Evolutionary conservation across 106 monocot genomes (phyloP), one percentile per base, ranked within the genome.

Genomic region (Dendrobium huoshanense): DNA sequence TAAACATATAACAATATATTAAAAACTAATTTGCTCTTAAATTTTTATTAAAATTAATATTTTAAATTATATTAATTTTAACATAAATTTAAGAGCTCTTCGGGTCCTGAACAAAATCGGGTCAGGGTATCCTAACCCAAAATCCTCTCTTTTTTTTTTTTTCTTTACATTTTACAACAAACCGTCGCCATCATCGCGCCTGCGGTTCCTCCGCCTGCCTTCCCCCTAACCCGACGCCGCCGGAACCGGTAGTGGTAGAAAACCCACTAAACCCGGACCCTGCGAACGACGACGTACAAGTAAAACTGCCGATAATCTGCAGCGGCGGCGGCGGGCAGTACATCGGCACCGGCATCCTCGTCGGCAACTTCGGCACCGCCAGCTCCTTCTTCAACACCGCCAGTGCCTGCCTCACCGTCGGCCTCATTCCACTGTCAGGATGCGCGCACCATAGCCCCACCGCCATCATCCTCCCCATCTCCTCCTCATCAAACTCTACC

Each of bases 401-500:
- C 40, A 82, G 4, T 0, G 54, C 77, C 40, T 82, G 82, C 49
- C 77, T 43, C 4, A 82, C 70, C 20, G 77, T 20, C 27, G 82
- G 77, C 24, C 82, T 65, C 17, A 77, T 15, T 20, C 16, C 18
- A 9, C 4, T 33, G 20, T 82, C 64, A 1, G 82, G 82, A 27
- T 82, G 82, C 4, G 77, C 70, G 54, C 82, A 82, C 82, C 82
- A 82, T 37, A 82, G 70, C 33, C 82, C 82, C 18, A 82, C 70
- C 19, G 49, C 54, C 77, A 82, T 67, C 67, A 82, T 25, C 17
- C 37, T 47, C 20, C 64, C 40, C 77, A 82, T 78, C 55, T 82
- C 82, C 47, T 78, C 55, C 68, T 4, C 27, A 0, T 72, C 70
- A 6, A 82, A 78, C 31, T 77, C 51, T 2, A 2, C 2, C 0